Evolutionary conservation across 2,329 filamentous ascomycete species (phyloP).

Genomic region (Aspergillus sp.): DNA sequence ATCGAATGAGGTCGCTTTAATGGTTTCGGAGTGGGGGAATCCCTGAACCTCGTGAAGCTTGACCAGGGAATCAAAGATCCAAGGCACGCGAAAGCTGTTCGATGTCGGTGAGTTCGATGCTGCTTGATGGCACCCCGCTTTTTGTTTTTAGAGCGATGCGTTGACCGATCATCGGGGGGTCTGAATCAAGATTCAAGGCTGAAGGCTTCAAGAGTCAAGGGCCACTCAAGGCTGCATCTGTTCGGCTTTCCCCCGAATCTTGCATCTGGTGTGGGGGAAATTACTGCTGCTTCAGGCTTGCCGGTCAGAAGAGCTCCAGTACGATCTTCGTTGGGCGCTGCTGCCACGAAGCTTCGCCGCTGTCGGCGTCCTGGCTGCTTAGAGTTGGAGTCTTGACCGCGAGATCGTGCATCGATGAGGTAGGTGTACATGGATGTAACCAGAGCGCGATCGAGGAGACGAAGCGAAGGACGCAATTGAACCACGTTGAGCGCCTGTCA

Average conservation of each 20-base stretch:
- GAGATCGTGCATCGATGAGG: background rate
- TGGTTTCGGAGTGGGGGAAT: constrained; percentile 18
- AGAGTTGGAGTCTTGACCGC: background rate
- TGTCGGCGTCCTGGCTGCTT: background rate
- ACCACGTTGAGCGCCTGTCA: background rate
- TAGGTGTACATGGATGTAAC: background rate
- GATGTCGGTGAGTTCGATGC: constrained; percentile 8
- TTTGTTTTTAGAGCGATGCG: background rate
- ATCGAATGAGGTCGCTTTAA: constrained; percentile 7
- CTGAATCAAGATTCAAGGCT: background rate
- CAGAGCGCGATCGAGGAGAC: background rate
- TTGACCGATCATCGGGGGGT: constrained; percentile 4
- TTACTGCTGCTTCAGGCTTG: constrained; percentile 4
- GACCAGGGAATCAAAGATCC: constrained; percentile 14
- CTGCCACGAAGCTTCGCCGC: constrained; percentile 1
- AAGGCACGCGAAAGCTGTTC: constrained; percentile 11
- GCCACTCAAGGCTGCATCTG: background rate
- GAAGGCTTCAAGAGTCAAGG: background rate
- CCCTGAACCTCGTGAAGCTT: constrained; percentile 24
- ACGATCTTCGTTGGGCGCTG: constrained; percentile 3
- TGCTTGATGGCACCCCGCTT: background rate
- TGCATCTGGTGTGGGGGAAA: constrained; percentile 1
- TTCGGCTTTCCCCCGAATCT: background rate
- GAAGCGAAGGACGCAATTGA: background rate
- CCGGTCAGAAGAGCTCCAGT: background rate